Percentiles rank a stretch among this genome's conserved stretches.
Conservation (phyloP, 495 filamentous ascomycete species). For the Diplogelasinospora grovesii region DNA sequence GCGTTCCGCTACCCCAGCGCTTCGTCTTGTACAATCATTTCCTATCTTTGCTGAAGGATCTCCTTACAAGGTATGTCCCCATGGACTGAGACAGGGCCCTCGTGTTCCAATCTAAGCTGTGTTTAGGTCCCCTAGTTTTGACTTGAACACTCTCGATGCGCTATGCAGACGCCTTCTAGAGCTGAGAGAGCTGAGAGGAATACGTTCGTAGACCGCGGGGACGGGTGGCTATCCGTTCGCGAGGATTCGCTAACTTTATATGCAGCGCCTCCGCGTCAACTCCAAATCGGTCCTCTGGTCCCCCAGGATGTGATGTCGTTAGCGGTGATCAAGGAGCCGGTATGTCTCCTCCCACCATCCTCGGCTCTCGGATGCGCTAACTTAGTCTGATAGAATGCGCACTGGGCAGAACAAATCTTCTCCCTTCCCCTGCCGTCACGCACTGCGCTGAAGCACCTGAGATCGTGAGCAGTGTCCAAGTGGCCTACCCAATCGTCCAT, state of each 20-base stretch:
- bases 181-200: slow-evolving; percentile 38
- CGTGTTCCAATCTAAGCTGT: slow-evolving; percentile 7
- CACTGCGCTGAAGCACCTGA: slow-evolving; percentile 40
- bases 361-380: not conserved
- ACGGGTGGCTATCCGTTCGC: no score
- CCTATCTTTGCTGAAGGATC: slow-evolving; percentile 38
- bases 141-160: slow-evolving; percentile 44
- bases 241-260: slow-evolving; percentile 1
- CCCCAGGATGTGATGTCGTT: slow-evolving; percentile 22
- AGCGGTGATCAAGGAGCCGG: slow-evolving; percentile 21
- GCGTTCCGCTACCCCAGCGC: slow-evolving; percentile 41
- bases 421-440: slow-evolving; percentile 44
- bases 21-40: slow-evolving; percentile 50
- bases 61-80: slow-evolving; percentile 39
- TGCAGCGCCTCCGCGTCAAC: slow-evolving; percentile 23
- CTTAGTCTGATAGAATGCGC: slow-evolving; percentile 12
- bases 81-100: not conserved
- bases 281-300: slow-evolving; percentile 21
- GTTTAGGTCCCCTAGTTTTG: slow-evolving; percentile 44
- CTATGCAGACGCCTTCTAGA: slow-evolving; percentile 39
- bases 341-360: slow-evolving; percentile 9
- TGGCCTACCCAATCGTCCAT: not conserved
- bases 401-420: slow-evolving; percentile 53
- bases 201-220: slow-evolving; percentile 30
- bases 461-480: slow-evolving; percentile 12